Evolutionary conservation across 768 basidiomycete species (phyloP).

Genomic region (Mycena rosella): DNA sequence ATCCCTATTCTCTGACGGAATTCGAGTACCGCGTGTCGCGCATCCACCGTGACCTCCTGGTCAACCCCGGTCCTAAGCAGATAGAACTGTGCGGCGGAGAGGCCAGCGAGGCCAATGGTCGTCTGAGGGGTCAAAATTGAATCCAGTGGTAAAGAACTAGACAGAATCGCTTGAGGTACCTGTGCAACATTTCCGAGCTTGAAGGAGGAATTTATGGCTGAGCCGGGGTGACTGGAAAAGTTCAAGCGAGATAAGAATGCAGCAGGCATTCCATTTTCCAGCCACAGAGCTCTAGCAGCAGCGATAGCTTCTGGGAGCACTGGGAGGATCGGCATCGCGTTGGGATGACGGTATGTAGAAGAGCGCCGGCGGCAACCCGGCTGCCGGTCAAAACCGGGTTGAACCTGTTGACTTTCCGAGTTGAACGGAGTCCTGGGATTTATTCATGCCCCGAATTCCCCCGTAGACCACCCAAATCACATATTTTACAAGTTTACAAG

Average conservation of each 20-base stretch:
- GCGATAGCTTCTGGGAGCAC: neutral
- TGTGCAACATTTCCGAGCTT: conserved; percentile 66
- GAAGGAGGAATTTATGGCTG: conserved; percentile 66
- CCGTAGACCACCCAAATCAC: too few species aligned
- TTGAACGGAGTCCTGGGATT: too few species aligned
- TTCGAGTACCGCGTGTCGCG: conserved; percentile 67
- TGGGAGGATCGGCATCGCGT: neutral
- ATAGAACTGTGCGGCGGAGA: conserved; percentile 66
- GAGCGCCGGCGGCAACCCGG: too few species aligned
- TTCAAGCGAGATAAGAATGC: conserved; percentile 51
- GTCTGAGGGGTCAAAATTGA: conserved; percentile 46
- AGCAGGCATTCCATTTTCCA: conserved; percentile 53
- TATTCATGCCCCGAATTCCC: too few species aligned
- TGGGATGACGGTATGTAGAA: too few species aligned
- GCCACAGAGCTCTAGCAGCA: conserved; percentile 52
- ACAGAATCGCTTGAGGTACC: conserved; percentile 43
- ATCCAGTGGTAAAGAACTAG: neutral
- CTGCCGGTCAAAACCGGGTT: too few species aligned
- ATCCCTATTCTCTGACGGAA: conserved; percentile 53
- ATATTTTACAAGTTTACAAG: too few species aligned
- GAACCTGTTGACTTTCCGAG: too few species aligned
- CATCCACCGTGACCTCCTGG: conserved; percentile 65
- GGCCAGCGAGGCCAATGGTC: conserved; percentile 62
- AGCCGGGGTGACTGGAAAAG: conserved; percentile 54
- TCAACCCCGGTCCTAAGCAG: conserved; percentile 57